Evolutionary conservation across 768 basidiomycete genomes (phyloP).

Genomic region (Tylopilus felleus): DNA sequence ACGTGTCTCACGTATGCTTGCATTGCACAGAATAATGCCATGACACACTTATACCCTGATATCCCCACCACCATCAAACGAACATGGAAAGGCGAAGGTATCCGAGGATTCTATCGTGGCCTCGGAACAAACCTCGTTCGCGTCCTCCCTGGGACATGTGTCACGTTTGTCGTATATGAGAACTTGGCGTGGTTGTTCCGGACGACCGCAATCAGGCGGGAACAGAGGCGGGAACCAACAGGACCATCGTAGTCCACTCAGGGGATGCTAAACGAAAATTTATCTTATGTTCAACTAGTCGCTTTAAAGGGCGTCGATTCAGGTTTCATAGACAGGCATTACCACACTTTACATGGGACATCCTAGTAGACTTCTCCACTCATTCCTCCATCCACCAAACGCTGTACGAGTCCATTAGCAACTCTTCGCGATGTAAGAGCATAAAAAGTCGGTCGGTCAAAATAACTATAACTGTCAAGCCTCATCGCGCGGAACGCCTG

Average conservation of each 20-base stretch:
- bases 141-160: constrained; percentile 94
- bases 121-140: constrained; percentile 91
- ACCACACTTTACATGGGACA: constrained; percentile 11
- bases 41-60: constrained; percentile 67
- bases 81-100: constrained; percentile 79
- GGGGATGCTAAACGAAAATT: not conserved
- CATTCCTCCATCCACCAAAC: not conserved
- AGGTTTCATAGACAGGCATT: constrained; percentile 3
- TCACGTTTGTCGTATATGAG: constrained; percentile 97
- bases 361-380: constrained; percentile 6
- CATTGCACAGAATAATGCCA: constrained; percentile 57
- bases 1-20: not conserved
- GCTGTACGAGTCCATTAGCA: constrained; percentile 11
- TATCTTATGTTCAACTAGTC: constrained; percentile 10
- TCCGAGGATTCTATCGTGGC: constrained; percentile 90
- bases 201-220: constrained; percentile 57
- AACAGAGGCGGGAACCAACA: constrained; percentile 17
- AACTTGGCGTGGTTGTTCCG: constrained; percentile 82
- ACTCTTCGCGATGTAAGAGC: not conserved
- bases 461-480: constrained; percentile 33
- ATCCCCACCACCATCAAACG: constrained; percentile 77
- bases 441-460: constrained; percentile 17
- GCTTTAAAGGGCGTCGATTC: not conserved
- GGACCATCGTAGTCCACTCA: not conserved
- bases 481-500: constrained; percentile 25